Conservation (phyloP, 1,139 yeast species). For the Sugiyamaella sp. region DNA sequence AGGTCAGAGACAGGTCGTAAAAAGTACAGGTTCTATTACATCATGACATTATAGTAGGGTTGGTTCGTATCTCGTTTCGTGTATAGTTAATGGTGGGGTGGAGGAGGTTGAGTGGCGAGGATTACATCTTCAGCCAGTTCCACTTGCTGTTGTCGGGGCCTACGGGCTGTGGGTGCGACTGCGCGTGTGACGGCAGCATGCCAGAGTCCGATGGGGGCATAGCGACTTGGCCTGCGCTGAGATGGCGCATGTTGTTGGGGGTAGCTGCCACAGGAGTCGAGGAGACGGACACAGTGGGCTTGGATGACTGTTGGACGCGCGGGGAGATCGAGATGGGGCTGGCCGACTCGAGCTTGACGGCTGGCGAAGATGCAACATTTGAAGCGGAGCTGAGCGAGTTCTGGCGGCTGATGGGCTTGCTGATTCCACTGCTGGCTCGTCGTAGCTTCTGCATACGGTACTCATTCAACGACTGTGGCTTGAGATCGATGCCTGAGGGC, state of each 20-base stretch:
- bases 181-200: neutral
- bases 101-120: neutral
- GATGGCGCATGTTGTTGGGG: neutral
- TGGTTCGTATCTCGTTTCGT: conserved; percentile 15
- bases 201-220: neutral
- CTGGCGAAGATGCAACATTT: neutral
- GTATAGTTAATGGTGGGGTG: neutral
- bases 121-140: conserved; percentile 39
- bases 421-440: conserved; percentile 5
- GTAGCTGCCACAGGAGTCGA: conserved; percentile 19
- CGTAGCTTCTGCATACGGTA: conserved; percentile 26
- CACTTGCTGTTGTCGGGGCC: conserved; percentile 28
- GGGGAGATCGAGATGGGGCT: conserved; percentile 14
- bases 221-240: neutral
- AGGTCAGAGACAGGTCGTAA: neutral
- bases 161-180: neutral
- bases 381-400: conserved; percentile 14
- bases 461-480: conserved; percentile 28
- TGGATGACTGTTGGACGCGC: conserved; percentile 6
- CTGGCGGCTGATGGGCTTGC: conserved; percentile 18
- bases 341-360: conserved; percentile 12
- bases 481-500: conserved; percentile 21
- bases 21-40: conserved; percentile 13
- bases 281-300: conserved; percentile 17
- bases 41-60: conserved; percentile 5